A percentile compares a stretch with the other conserved stretches of the same genome.
Conservation (phyloP, 257 asterid species). For the Salvia splendens region DNA sequence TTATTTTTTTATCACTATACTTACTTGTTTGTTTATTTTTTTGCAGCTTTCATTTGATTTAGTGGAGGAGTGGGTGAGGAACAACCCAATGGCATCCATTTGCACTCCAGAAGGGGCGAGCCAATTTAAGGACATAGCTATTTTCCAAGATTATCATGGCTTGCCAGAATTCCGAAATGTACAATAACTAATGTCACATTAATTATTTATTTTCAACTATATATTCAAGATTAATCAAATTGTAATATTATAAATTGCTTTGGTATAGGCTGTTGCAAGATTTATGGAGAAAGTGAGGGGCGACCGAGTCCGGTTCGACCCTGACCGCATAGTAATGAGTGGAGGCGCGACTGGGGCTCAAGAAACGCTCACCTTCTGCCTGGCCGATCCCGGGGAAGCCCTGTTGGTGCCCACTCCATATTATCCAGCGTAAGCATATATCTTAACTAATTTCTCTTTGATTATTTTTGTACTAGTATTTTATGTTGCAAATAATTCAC, state of each 20-base stretch:
- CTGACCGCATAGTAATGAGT: constrained; percentile 71
- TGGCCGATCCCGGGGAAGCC: constrained; percentile 87
- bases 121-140: constrained; percentile 60
- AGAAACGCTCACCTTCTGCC: constrained; percentile 75
- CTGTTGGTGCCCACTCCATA: constrained; percentile 82
- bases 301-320: constrained; percentile 62
- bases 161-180: constrained; percentile 77
- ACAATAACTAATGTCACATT: background rate
- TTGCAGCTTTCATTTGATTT: constrained; percentile 65
- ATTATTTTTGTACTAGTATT: background rate
- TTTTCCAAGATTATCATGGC: constrained; percentile 76
- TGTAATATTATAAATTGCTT: background rate
- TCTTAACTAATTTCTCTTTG: background rate
- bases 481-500: background rate
- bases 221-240: background rate
- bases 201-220: background rate
- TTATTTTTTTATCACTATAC: too few species aligned
- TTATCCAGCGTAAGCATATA: constrained; percentile 68
- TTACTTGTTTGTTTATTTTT: too few species aligned
- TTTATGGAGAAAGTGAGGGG: constrained; percentile 87
- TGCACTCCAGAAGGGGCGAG: constrained; percentile 58
- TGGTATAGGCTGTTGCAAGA: constrained; percentile 71
- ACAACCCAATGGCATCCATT: constrained; percentile 63
- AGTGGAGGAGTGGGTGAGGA: constrained; percentile 55
- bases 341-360: constrained; percentile 95